A percentile compares a stretch with the other conserved stretches of the same genome.
Evolutionary conservation across 371 early-diverging fungal species (phyloP).

Genomic region (Nosema muscidifuracis): DNA sequence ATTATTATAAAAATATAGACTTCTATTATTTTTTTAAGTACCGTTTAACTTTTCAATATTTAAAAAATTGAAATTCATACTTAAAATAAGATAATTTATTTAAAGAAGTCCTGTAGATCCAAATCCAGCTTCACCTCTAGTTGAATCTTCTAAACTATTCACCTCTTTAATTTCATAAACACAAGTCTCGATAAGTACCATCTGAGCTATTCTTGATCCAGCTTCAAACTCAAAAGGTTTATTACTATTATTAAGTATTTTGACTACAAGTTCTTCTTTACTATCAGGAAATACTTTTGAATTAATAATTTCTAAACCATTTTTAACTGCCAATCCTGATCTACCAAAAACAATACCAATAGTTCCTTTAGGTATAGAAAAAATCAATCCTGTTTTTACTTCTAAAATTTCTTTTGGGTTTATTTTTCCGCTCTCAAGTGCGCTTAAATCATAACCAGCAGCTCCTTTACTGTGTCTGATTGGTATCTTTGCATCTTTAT

Average conservation of each 20-base stretch:
- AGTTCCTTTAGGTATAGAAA: conserved; percentile 12
- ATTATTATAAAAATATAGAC: not conserved
- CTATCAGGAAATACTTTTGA: conserved; percentile 19
- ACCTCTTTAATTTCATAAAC: conserved; percentile 7
- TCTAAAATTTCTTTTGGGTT: conserved; percentile 6
- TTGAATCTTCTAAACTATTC: conserved; percentile 8
- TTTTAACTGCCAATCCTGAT: conserved; percentile 49
- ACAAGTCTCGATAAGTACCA: conserved; percentile 38
- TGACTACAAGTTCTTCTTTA: conserved; percentile 36
- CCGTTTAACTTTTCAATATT: not conserved
- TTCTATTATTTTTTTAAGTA: not conserved
- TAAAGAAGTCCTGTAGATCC: conserved; percentile 45
- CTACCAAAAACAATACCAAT: conserved; percentile 41
- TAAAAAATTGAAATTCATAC: not conserved
- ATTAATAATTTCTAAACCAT: conserved; percentile 29
- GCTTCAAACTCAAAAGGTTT: conserved; percentile 22
- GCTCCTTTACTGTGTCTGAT: conserved; percentile 49
- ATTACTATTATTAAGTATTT: conserved; percentile 36
- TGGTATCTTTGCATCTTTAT: conserved; percentile 36
- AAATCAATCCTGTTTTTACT: conserved; percentile 42
- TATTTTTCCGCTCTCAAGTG: conserved; percentile 29
- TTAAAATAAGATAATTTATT: too few relatives aligned
- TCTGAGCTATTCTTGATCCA: conserved; percentile 47
- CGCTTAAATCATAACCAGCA: conserved; percentile 54
- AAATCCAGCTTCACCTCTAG: conserved; percentile 34